phyloP scores from a whole-genome alignment of 2,329 filamentous ascomycete genomes.

The Botrytis galanthina region DNA sequence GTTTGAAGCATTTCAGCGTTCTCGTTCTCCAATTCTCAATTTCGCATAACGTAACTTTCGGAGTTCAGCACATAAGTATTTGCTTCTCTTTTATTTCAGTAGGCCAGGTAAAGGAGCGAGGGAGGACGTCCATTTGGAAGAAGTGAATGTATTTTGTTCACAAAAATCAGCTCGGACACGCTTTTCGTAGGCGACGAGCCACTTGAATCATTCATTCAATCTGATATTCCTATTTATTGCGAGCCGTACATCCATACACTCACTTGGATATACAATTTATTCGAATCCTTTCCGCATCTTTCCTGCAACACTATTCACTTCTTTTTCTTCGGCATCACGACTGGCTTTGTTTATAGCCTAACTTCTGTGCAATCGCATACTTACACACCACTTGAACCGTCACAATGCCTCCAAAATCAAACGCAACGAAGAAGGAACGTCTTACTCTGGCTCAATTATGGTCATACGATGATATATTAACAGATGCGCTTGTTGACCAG shows the following conservation, averaged over 20 bases:
- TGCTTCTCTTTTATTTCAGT: constrained; percentile 13
- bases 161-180: not conserved
- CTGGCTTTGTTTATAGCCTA: not conserved
- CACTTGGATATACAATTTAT: constrained; percentile 10
- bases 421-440: constrained; percentile 60
- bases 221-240: constrained; percentile 10
- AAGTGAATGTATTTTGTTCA: constrained; percentile 3
- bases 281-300: not conserved
- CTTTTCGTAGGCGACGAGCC: not conserved
- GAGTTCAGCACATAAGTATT: constrained; percentile 21
- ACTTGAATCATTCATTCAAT: not conserved
- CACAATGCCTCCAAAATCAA: constrained; percentile 45
- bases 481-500: constrained; percentile 91
- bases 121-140: not conserved
- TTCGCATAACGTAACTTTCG: constrained; percentile 4
- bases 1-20: constrained; percentile 10
- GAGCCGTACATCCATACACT: not conserved
- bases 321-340: not conserved
- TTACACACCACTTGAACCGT: constrained; percentile 8
- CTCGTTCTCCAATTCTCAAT: not conserved
- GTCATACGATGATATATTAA: constrained; percentile 92
- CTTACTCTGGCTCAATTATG: constrained; percentile 85
- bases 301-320: not conserved
- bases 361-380: constrained; percentile 1
- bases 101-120: not conserved